Evolutionary conservation across 2,329 filamentous ascomycete species (phyloP), one percentile per base, ranked within the genome.

Genomic region (Phialophora tarda): DNA sequence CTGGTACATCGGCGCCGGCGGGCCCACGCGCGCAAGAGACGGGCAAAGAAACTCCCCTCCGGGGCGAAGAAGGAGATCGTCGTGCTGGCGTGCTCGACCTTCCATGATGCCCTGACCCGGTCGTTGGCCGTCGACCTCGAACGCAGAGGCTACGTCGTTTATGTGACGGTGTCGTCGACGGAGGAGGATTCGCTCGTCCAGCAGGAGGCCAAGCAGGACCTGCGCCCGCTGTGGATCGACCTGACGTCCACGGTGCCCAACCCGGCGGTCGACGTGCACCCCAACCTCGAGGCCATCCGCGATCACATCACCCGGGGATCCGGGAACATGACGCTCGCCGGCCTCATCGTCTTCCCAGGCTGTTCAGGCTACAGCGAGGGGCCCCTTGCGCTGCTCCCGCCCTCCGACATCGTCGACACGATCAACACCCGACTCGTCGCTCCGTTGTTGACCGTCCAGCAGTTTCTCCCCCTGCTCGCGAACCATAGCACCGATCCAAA

Each of bases 401-500:
- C 92, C 0, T 91, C 91, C 32, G 89, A 87, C 73, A 95, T 96
- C 82, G 91, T 92, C 70, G 92, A 97, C 75, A 89, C 93, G 38
- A 88, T 98, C 77, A 97, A 97, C 78, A 94, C 92, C 17, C 93
- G 96, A 74, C 86, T 99, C 12, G 85, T 98, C 62, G 91, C 93
- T 64, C 94, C 94, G 1, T 92, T 98, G 71, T 86, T 96, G 60
- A 93, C 91, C 4, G 89, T 93, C 47, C 93, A 97, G 79, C 86
- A 91, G 61, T 95, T 98, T 80, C 84, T 98, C n/a, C 91, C 91
- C 0, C 86, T 93, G 32, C 84, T 93, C 60, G 90, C 73, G 11
- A 84, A 87, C 61, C 84, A 89, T 61, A 83, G 80, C 75, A 84
- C 81, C 58, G 82, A 81, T 59, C 81, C 78, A 74, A 60, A 68